Percentiles rank a stretch among this genome's conserved stretches.
These are phyloP conservation scores for Vitis hybrid DNA, from an alignment of 177 flowering plant species.

Conservation along the genomic window DNA sequence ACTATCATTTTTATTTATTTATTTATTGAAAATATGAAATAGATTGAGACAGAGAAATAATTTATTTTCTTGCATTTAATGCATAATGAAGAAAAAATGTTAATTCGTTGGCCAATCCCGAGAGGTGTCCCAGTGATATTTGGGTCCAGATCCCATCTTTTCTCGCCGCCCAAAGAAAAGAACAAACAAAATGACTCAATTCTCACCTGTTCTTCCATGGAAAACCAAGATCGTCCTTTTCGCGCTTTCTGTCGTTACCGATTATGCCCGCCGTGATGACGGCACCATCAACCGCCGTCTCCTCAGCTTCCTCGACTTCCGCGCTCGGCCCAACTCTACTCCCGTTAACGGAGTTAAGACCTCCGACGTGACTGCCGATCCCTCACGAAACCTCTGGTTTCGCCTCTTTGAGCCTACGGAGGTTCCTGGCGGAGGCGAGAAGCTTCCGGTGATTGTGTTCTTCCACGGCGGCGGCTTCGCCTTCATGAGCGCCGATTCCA, in stretches of 20 bases:
- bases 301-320: constrained; percentile 22
- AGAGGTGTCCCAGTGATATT: too few relatives aligned
- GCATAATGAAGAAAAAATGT: too few relatives aligned
- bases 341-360: constrained; percentile 30
- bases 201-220: constrained; percentile 20
- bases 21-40: too few relatives aligned
- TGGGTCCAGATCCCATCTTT: not conserved
- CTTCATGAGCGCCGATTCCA: constrained; percentile 18
- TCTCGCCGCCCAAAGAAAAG: not conserved
- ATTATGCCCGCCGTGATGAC: constrained; percentile 15
- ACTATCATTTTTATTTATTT: too few relatives aligned
- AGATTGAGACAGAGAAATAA: too few relatives aligned
- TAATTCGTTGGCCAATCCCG: too few relatives aligned
- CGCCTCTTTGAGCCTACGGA: constrained; percentile 34
- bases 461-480: constrained; percentile 50
- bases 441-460: constrained; percentile 35
- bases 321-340: constrained; percentile 14
- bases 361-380: constrained; percentile 30
- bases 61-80: too few relatives aligned
- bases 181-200: too few relatives aligned
- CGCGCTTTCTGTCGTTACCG: constrained; percentile 8
- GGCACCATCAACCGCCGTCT: constrained; percentile 36
- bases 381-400: constrained; percentile 36
- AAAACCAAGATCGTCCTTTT: constrained; percentile 16
- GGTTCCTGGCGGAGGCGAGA: not conserved